Percentiles rank a stretch among this genome's conserved stretches.
phyloP scores from a whole-genome alignment of 202 grass and related monocot species.

The Schoenoplectus triqueter region DNA sequence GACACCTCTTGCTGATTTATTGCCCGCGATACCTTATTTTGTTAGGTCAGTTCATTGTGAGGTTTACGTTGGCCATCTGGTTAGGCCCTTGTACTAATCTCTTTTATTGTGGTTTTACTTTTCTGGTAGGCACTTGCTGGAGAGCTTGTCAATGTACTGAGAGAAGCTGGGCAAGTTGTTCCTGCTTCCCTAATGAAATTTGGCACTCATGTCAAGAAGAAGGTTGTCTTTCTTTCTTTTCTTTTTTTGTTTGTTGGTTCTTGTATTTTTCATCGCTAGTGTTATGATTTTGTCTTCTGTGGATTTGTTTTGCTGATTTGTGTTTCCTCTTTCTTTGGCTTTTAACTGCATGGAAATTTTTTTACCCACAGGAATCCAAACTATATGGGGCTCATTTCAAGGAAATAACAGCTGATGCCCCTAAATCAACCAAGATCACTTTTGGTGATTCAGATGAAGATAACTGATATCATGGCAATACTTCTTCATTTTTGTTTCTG shows the following conservation, averaged over 20 bases:
- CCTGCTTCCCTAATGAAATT: constrained; percentile 82
- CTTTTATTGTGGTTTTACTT: constrained; percentile 28
- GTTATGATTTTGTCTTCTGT: background rate
- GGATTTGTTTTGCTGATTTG: constrained; percentile 6
- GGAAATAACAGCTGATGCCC: constrained; percentile 86
- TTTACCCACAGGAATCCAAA: constrained; percentile 68
- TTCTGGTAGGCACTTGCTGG: constrained; percentile 73
- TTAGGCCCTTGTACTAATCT: constrained; percentile 13
- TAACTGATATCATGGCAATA: constrained; percentile 32
- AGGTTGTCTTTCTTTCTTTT: constrained; percentile 55
- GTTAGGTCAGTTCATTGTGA: background rate
- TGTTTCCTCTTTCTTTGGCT: background rate
- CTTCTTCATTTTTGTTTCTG: constrained; percentile 12
- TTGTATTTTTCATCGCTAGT: background rate
- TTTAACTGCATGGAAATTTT: background rate
- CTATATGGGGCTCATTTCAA: constrained; percentile 89
- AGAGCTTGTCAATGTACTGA: constrained; percentile 93
- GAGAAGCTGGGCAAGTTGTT: constrained; percentile 87
- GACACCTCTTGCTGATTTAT: background rate
- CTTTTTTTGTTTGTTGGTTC: background rate
- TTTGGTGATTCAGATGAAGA: constrained; percentile 84
- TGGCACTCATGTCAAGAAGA: constrained; percentile 98
- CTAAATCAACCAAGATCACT: constrained; percentile 84
- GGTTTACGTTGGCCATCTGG: background rate
- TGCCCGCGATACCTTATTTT: background rate